Conservation (phyloP, 2,329 filamentous ascomycete genomes). For the Beauveria varroae region DNA sequence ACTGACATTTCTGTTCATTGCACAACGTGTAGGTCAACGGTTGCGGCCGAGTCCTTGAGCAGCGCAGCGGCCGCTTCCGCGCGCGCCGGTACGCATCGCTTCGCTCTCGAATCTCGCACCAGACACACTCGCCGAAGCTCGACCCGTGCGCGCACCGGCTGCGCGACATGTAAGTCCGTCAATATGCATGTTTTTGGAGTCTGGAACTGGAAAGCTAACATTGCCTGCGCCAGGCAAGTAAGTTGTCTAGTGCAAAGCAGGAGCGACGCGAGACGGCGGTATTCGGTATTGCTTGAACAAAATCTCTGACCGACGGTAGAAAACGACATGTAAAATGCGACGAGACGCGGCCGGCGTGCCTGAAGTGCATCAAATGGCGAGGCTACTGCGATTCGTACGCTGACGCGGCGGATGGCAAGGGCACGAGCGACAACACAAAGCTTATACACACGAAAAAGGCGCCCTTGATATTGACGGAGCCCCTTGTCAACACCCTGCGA, state of each 20-base stretch:
- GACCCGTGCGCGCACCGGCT: constrained; percentile 30
- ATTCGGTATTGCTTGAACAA: neutral
- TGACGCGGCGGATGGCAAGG: constrained; percentile 14
- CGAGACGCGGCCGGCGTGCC: constrained; percentile 32
- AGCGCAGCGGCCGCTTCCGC: constrained; percentile 12
- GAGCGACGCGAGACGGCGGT: neutral
- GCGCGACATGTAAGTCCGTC: constrained; percentile 26
- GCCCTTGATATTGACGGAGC: constrained; percentile 24
- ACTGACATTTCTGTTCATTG: neutral
- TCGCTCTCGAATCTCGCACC: constrained; percentile 30
- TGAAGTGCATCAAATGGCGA: constrained; percentile 34
- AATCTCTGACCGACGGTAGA: constrained; percentile 15
- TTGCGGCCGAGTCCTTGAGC: neutral
- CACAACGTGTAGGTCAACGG: neutral
- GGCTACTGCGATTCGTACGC: constrained; percentile 32
- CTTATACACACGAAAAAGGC: constrained; percentile 25
- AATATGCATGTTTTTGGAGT: too few relatives aligned
- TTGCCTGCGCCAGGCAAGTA: constrained; percentile 14
- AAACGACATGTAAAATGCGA: constrained; percentile 37
- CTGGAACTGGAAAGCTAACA: neutral
- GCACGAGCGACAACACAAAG: constrained; percentile 17
- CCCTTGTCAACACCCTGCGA: constrained; percentile 25
- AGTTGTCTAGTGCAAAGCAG: neutral
- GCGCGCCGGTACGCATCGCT: constrained; percentile 26
- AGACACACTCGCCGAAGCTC: constrained; percentile 32